Conservation (phyloP, 768 basidiomycete genomes). For the Pleurotus tuoliensis region DNA sequence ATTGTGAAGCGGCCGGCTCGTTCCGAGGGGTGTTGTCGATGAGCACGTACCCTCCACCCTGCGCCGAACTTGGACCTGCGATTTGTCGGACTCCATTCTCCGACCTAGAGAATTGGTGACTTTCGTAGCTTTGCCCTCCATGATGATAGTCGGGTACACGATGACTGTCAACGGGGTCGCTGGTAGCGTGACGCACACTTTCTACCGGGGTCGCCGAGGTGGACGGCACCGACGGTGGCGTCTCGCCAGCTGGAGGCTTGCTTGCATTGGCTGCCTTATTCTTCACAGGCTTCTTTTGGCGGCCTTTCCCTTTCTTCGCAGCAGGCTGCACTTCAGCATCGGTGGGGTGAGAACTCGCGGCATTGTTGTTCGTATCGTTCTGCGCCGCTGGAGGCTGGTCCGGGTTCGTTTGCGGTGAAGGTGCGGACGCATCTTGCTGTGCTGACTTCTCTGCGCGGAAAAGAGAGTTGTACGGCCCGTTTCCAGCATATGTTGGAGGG, state of each 20-base stretch:
- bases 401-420: background rate
- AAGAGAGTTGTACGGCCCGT: constrained; percentile 36
- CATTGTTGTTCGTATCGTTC: background rate
- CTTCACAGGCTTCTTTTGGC: background rate
- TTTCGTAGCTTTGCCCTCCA: no score
- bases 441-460: constrained; percentile 24
- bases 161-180: no score
- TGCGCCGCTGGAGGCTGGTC: background rate
- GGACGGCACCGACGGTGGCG: no score
- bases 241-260: no score
- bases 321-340: background rate
- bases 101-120: no score
- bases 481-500: constrained; percentile 30
- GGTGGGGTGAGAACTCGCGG: background rate
- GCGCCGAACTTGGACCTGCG: background rate
- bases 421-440: background rate
- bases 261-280: background rate
- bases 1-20: background rate
- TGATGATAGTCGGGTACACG: no score
- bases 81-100: no score
- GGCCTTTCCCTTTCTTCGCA: background rate
- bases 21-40: no score
- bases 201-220: no score
- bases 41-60: background rate
- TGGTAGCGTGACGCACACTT: no score